Evolutionary conservation across 1,139 yeast species (phyloP), one percentile per base, ranked within the genome.

Genomic region (Yarrowia galli): DNA sequence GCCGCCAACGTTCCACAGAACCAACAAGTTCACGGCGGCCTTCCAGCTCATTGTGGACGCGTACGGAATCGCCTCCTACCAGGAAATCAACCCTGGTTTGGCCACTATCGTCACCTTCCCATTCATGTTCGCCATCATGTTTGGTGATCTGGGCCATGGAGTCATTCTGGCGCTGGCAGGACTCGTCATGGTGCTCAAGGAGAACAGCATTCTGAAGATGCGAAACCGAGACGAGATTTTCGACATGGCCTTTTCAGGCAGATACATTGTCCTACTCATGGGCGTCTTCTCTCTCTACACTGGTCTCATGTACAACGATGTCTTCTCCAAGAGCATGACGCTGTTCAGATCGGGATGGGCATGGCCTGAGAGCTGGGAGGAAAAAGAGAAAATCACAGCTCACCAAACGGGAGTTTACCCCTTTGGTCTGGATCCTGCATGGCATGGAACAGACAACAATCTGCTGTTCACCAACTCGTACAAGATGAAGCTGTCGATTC

Each of bases 91-190:
- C 75, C 98, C 99, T 2, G 98, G 97, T 68, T 83, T 95, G 72
- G 96, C 99, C 5, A 91, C 99, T 0, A 85, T 93, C 63, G 90
- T 95, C 43, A 95, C 99, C 0, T 95, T 95, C 81, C 99, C 99
- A 16, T 95, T 96, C 79, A 92, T 95, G 97, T 95, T 95, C 82
- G 98, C 99, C 45, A 91, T 96, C 73, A 95, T 95, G 99, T 95
- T 95, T 83, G 99, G 99, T 79, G 99, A 95, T 80, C 79, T 93
- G 70, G 99, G 99, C 4, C 99, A 95, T 78, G 99, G 99, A 20
- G 81, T 92, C 68, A 85, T 96, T 70, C 82, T 96, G 73, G 81
- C 88, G 58, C 78, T 91, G 71, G 93, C 91, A 13, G 96, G 96
- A 10, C 77, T 87, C 42, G 82, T 83, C 56, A 80, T 95, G 73